A percentile compares a stretch with the other conserved stretches of the same genome.
These are phyloP conservation scores for Colletotrichum scovillei DNA, from an alignment of 2,329 filamentous ascomycete species.

Conservation along the genomic window DNA sequence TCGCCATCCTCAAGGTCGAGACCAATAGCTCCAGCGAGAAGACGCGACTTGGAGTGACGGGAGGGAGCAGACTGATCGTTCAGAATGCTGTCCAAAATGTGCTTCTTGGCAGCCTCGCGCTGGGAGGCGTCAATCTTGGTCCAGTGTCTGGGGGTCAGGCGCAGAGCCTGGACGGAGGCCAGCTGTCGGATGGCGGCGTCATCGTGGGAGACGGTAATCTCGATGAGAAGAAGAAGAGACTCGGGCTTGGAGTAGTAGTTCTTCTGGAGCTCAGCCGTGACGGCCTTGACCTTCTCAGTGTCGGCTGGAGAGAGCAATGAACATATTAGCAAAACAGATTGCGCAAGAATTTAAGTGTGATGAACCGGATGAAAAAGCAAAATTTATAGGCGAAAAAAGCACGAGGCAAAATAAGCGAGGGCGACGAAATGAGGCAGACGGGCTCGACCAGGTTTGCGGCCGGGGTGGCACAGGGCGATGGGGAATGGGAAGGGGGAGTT, in stretches of 20 bases:
- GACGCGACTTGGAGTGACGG: conserved; percentile 87
- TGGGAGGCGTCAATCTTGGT: conserved; percentile 76
- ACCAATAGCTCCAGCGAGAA: conserved; percentile 88
- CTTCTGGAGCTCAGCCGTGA: conserved; percentile 90
- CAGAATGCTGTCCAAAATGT: conserved; percentile 85
- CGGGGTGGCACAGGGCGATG: conserved; percentile 30
- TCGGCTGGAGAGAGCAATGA: conserved; percentile 70
- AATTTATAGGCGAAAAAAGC: conserved; percentile 31
- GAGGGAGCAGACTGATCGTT: conserved; percentile 81
- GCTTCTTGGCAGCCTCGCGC: conserved; percentile 83
- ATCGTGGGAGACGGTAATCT: conserved; percentile 85
- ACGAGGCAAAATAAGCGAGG: conserved; percentile 33
- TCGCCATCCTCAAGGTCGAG: conserved; percentile 80
- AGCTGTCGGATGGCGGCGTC: conserved; percentile 83
- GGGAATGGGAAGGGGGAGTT: not conserved
- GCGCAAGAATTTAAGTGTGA: not conserved
- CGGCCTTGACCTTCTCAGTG: conserved; percentile 88
- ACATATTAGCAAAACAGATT: conserved; percentile 45
- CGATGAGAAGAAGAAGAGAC: conserved; percentile 86
- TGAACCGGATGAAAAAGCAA: conserved; percentile 21
- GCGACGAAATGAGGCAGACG: conserved; percentile 27
- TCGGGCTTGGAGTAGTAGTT: conserved; percentile 90
- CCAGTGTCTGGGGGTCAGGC: conserved; percentile 90
- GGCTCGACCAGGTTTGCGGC: conserved; percentile 29
- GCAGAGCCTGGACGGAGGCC: conserved; percentile 88